Base-by-base conservation (phyloP, 768 basidiomycete genomes). In the Solioccasus polychromus region DNA sequence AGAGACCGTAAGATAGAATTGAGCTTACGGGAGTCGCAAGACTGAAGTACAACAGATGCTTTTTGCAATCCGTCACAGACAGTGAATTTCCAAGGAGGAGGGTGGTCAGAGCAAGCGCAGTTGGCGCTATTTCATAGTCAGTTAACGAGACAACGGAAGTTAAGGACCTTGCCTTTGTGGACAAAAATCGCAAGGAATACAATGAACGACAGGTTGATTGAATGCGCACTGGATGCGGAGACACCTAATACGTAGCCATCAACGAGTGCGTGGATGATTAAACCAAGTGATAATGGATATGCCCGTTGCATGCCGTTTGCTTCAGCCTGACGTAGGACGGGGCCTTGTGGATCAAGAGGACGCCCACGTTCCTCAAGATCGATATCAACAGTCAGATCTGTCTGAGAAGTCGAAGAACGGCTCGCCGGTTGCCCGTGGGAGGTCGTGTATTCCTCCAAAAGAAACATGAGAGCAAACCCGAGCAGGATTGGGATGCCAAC, bases 201-300 rank as follows among this genome's bases (percentile, higher is more conserved):
- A 34, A 97, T 73, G 9, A 92, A 59, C 1, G 93, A 88, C 25
- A 97, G 61, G 28, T 71, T 73, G 19, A 70, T 71, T 15, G 71
- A 66, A 45, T 52, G 69, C 1, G 65, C 46, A 17, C 61, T 58
- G 9, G 84, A 68, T 11, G 78, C 75, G 3, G 88, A 85, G 17
- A 92, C 86, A 19, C 95, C 96, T 30, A 98, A 71, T 3, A 91
- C 92, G 46, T 96, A 82, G 4, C 96, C 94, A 64, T 99, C 96
- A 0, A 92, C 88, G 38, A 93, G 73, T 1, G 83, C 88, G 60
- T 99, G 95, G 20, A 92, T 78, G 20, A 91, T 76, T 35, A 98
- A 71, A 2, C 94, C 96, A 8, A 97, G 66, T 1, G 92, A 90
- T 29, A 94, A 74, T 29, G 92, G 75, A 40, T 84, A 79, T 8